Evolutionary conservation across 2,329 filamentous ascomycete genomes (phyloP).

Genomic region (Colletotrichum musae): DNA sequence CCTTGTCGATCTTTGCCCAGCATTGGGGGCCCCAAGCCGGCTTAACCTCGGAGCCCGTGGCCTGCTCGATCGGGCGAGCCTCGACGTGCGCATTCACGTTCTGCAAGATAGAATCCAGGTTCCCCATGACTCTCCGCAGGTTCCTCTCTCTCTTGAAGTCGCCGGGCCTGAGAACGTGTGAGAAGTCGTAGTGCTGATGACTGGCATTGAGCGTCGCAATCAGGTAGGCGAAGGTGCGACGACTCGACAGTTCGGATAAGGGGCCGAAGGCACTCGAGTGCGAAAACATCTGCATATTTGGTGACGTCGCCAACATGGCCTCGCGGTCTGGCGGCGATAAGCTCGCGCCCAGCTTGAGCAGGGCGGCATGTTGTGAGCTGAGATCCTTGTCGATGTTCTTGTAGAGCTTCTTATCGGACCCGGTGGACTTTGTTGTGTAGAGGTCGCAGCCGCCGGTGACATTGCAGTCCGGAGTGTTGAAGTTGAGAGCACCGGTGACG

Average conservation of each 20-base stretch:
- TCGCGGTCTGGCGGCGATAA: conserved; percentile 86
- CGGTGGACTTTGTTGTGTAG: conserved; percentile 97
- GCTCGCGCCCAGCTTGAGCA: conserved; percentile 87
- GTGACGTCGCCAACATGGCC: conserved; percentile 78
- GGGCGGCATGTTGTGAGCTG: conserved; percentile 90
- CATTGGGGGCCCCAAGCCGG: conserved; percentile 88
- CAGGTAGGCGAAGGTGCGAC: conserved; percentile 93
- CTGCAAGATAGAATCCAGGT: conserved; percentile 87
- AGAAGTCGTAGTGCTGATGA: conserved; percentile 94
- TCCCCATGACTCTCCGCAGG: conserved; percentile 85
- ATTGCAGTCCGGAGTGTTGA: conserved; percentile 93
- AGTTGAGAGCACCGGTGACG: conserved; percentile 93
- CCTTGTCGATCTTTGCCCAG: conserved; percentile 93
- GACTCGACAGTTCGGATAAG: conserved; percentile 88
- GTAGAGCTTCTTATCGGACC: conserved; percentile 96
- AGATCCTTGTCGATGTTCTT: conserved; percentile 94
- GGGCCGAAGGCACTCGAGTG: conserved; percentile 93
- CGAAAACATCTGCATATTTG: conserved; percentile 71
- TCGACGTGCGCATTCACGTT: conserved; percentile 81
- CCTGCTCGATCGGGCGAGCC: conserved; percentile 58
- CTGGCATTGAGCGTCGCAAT: conserved; percentile 97
- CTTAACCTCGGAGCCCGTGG: conserved; percentile 56
- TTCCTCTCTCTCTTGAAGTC: conserved; percentile 92
- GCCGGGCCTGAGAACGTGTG: conserved; percentile 86
- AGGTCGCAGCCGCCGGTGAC: conserved; percentile 95